phyloP scores from a whole-genome alignment of 169 alveolate genomes.

The Perkinsus marinus region DNA sequence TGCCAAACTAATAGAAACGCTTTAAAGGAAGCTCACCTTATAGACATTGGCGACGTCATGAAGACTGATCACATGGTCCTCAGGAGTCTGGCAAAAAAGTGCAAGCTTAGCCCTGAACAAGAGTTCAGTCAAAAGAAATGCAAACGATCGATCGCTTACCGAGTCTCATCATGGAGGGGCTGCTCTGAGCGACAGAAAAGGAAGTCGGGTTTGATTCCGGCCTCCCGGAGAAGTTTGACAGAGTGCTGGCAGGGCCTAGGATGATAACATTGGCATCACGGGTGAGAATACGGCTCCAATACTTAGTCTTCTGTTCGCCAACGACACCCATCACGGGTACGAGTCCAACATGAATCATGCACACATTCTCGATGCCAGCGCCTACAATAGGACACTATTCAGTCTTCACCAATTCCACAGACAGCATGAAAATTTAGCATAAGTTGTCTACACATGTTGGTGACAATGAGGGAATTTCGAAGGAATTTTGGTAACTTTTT shows the following conservation, averaged over 20 bases:
- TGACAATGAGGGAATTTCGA: too few relatives aligned
- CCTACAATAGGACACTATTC: background rate
- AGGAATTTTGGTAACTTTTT: too few relatives aligned
- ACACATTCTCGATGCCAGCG: background rate
- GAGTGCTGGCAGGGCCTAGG: conserved; percentile 79
- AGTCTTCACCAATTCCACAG: too few relatives aligned
- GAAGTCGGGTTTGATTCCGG: conserved; percentile 30
- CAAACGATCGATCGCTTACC: background rate
- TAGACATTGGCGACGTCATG: conserved; percentile 22
- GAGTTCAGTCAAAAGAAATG: background rate
- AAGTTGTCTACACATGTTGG: too few relatives aligned
- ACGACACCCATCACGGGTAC: conserved; percentile 60
- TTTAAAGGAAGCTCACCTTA: conserved; percentile 1
- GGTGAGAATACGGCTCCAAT: background rate
- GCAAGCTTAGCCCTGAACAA: conserved; percentile 48
- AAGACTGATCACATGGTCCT: conserved; percentile 34
- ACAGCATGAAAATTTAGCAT: too few relatives aligned
- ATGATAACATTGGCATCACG: background rate
- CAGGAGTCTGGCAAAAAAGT: conserved; percentile 53
- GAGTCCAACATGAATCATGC: conserved; percentile 48
- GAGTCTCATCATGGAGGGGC: conserved; percentile 43
- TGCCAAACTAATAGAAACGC: too few relatives aligned
- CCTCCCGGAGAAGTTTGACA: conserved; percentile 49
- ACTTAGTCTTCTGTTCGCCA: conserved; percentile 78
- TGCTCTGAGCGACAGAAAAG: conserved; percentile 59